Percentiles rank a stretch among this genome's conserved stretches.
These are phyloP conservation scores for Guillardia theta DNA, from an alignment of 78 protist species.

Conservation along the genomic window DNA sequence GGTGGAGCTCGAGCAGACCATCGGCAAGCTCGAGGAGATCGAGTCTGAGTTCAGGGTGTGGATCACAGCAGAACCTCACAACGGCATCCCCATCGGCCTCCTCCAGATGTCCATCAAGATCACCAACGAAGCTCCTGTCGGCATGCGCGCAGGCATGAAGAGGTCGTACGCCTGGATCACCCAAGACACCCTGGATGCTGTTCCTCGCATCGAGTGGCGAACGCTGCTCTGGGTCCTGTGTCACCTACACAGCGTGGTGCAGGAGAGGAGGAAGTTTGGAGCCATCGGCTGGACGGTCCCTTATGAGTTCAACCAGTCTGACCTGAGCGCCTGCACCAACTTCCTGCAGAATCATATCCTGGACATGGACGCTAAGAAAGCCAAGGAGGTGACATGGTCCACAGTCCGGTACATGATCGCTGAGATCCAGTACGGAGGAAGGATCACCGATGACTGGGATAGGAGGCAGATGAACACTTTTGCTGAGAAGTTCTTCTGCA, in stretches of 20 bases:
- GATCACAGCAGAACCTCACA: constrained; percentile 79
- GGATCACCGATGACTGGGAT: constrained; percentile 87
- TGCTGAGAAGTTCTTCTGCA: constrained; percentile 51
- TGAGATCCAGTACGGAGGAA: constrained; percentile 91
- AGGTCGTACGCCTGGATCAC: constrained; percentile 64
- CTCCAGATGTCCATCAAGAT: constrained; percentile 86
- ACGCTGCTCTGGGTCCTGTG: constrained; percentile 69
- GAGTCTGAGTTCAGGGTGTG: constrained; percentile 69
- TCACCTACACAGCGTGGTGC: constrained; percentile 82
- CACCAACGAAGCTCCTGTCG: constrained; percentile 87
- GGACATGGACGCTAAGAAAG: constrained; percentile 54
- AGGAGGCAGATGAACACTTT: constrained; percentile 63
- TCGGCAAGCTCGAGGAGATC: background rate
- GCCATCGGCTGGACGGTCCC: constrained; percentile 86
- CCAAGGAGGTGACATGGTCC: constrained; percentile 68
- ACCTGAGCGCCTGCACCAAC: constrained; percentile 68
- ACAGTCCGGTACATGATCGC: constrained; percentile 84
- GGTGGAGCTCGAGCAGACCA: constrained; percentile 54
- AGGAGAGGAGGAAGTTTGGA: constrained; percentile 89
- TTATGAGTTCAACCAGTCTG: constrained; percentile 91
- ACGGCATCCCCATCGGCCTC: constrained; percentile 79
- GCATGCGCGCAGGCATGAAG: constrained; percentile 76
- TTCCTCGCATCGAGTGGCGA: constrained; percentile 69
- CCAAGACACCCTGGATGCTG: constrained; percentile 73
- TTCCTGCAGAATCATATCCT: constrained; percentile 80